Evolutionary conservation across 2,329 filamentous ascomycete genomes (phyloP), one percentile per base, ranked within the genome.

Genomic region (Monosporascus sp.): DNA sequence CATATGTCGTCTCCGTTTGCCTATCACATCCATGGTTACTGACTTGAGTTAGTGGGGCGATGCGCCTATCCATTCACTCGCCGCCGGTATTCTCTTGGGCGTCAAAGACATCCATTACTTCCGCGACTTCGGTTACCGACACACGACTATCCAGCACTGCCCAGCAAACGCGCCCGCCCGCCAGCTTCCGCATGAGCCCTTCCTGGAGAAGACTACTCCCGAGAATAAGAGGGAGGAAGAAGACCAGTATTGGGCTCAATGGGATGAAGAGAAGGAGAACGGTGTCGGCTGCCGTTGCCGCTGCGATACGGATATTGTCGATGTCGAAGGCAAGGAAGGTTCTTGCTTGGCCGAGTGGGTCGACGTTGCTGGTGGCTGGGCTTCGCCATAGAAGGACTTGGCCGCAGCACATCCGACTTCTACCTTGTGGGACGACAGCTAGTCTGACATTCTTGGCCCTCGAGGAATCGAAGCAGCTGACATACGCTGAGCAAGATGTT

Each of bases 111-210:
- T 99, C 55, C 94, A 99, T 73, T 99, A 99, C 75, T 99, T 99
- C 85, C 90, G 94, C 63, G 94, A 99, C 70, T 93, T 97, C 73
- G 94, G 94, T 51, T 99, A 99, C 75, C 84, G 94, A 66, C 94
- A 99, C 73, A 99, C 94, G 6, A 99, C 94, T 3, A 99, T 99
- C 67, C 93, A 97, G 73, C 94, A 99, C 72, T 99, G 94, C 66
- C 94, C 94, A 1, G 91, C 92, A 51, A 99, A 99, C 67, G 94
- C 94, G 3, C 94, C 93, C 0, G 85, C 87, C 14, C 85, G 89
- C 47, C 94, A 99, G 72, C 80, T 96, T 44, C 83, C 88, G 4
- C 84, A 90, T 53, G 80, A 85, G 50, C 90, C 90, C 1, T 97
- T 79, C 68, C 82, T 96, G 17, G 91, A 97, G 71, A 83, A 74